These are phyloP conservation scores for Ophiostoma piceae DNA, from an alignment of 2,329 filamentous ascomycete genomes.

Conservation along the genomic window DNA sequence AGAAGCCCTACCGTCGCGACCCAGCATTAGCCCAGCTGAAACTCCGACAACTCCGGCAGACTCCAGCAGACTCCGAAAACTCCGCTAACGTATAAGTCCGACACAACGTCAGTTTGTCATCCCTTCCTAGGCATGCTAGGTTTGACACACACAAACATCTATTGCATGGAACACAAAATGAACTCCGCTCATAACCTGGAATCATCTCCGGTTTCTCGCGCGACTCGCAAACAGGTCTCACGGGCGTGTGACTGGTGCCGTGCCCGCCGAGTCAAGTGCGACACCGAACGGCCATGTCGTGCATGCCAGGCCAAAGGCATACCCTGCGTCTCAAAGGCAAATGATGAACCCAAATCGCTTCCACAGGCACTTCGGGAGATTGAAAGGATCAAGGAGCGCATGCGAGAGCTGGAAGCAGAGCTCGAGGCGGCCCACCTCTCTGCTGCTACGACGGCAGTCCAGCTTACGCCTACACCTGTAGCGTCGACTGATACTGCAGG, in stretches of 20 bases:
- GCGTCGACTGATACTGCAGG: neutral
- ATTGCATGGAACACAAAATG: neutral
- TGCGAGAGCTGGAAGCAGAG: slow-evolving; percentile 20
- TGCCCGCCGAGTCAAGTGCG: slow-evolving; percentile 20
- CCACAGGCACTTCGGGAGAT: slow-evolving; percentile 23
- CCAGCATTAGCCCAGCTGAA: neutral
- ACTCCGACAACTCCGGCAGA: neutral
- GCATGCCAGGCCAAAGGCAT: slow-evolving; percentile 15
- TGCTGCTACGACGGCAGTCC: neutral
- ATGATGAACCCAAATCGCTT: slow-evolving; percentile 17
- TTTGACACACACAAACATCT: neutral
- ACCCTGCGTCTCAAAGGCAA: slow-evolving; percentile 10
- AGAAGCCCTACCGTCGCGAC: neutral
- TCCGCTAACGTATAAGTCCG: slow-evolving; percentile 1
- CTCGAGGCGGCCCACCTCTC: slow-evolving; percentile 7
- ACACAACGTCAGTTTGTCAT: neutral
- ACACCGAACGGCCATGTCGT: slow-evolving; percentile 20
- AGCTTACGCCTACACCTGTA: neutral
- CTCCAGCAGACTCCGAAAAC: slow-evolving; percentile 1
- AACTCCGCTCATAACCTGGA: neutral
- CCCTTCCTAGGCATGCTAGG: neutral
- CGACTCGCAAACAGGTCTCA: slow-evolving; percentile 21
- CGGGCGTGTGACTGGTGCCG: slow-evolving; percentile 23
- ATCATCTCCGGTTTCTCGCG: neutral
- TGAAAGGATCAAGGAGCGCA: slow-evolving; percentile 11